Evolutionary conservation across 352 stramenopile genomes (phyloP).

Genomic region (Pythium folliculosum): DNA sequence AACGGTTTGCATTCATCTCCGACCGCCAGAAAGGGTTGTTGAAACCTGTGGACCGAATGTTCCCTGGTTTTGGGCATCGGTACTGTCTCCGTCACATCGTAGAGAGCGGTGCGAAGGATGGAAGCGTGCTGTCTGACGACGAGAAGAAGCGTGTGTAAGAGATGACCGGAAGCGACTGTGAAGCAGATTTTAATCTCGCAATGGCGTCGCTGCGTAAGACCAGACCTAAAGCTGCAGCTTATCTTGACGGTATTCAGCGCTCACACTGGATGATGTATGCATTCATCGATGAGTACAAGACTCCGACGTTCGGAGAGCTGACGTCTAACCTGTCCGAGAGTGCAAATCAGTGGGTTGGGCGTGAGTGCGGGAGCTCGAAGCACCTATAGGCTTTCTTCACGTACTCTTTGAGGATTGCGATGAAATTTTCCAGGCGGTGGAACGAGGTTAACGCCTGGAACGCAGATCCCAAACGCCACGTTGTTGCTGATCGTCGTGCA

Average conservation of each 20-base stretch:
- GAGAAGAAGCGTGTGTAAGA: slow-evolving; percentile 14
- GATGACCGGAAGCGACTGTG: slow-evolving; percentile 15
- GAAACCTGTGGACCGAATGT: slow-evolving; percentile 7
- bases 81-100: slow-evolving; percentile 22
- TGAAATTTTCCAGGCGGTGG: too few species aligned
- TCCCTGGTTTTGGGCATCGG: background rate
- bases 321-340: background rate
- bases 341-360: background rate
- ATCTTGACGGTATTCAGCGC: background rate
- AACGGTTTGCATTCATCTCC: slow-evolving; percentile 1
- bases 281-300: background rate
- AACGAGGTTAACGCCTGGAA: too few species aligned
- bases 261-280: slow-evolving; percentile 15
- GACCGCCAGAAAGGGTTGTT: slow-evolving; percentile 14
- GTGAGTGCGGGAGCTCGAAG: background rate
- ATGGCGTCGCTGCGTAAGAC: background rate
- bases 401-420: background rate
- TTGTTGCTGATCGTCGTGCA: too few species aligned
- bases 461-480: too few species aligned
- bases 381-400: background rate
- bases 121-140: background rate
- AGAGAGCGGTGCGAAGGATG: slow-evolving; percentile 2
- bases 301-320: slow-evolving; percentile 17
- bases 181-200: slow-evolving; percentile 3
- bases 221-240: background rate